phyloP scores from a whole-genome alignment of 164 flowering plant genomes.

The Pachysandra terminalis region DNA sequence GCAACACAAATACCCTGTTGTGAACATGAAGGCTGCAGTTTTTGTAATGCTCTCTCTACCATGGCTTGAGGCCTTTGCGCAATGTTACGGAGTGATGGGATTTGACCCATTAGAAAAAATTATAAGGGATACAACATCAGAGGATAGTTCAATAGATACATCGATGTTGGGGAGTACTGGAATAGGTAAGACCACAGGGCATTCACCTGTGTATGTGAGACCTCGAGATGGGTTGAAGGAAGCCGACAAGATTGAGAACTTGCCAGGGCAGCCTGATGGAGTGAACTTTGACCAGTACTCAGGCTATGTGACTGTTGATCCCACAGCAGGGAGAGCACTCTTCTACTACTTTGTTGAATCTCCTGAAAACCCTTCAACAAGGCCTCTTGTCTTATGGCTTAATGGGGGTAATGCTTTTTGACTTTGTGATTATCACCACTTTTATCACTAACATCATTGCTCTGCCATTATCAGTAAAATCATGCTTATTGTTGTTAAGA shows the following conservation, averaged over 20 bases:
- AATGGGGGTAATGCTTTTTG: constrained; percentile 12
- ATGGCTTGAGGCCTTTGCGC: constrained; percentile 3
- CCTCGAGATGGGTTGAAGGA: constrained; percentile 28
- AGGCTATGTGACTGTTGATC: neutral
- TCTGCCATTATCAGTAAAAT: too few relatives aligned
- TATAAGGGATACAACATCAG: neutral
- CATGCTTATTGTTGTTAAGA: too few relatives aligned
- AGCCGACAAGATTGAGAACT: constrained; percentile 22
- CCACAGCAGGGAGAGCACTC: neutral
- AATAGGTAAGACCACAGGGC: neutral
- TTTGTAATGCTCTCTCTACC: neutral
- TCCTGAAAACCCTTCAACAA: neutral
- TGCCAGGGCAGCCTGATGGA: constrained; percentile 28
- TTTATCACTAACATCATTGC: too few relatives aligned
- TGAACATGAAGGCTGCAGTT: constrained; percentile 5
- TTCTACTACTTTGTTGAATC: constrained; percentile 3
- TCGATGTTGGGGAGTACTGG: neutral
- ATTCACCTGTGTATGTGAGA: constrained; percentile 26
- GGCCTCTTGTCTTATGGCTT: constrained; percentile 1
- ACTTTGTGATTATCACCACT: too few relatives aligned
- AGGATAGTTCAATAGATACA: neutral
- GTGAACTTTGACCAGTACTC: neutral
- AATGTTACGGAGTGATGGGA: constrained; percentile 8
- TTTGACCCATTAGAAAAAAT: constrained; percentile 9
- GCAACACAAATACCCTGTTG: too few relatives aligned